These are phyloP conservation scores for Pelargonium citronellum DNA, from an alignment of 441 rosid species.

Conservation along the genomic window DNA sequence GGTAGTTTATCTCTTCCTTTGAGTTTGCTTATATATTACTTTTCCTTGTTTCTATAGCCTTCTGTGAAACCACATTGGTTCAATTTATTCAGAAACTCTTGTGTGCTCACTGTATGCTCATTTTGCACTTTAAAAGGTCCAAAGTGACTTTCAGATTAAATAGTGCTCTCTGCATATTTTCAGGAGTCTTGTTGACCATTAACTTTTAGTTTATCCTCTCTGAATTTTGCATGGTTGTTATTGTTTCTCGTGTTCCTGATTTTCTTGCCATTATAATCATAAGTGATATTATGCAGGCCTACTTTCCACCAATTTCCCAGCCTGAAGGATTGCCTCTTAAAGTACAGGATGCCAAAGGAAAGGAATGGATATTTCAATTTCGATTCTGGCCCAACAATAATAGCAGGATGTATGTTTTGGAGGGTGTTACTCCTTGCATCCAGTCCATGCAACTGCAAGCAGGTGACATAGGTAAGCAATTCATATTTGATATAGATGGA, in stretches of 20 bases:
- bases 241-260: too few relatives aligned
- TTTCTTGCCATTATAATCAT: too few relatives aligned
- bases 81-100: not conserved
- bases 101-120: not conserved
- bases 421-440: conserved; percentile 90
- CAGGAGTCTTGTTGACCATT: too few relatives aligned
- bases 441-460: conserved; percentile 94
- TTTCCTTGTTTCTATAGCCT: not conserved
- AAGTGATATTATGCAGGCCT: conserved; percentile 45
- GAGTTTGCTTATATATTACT: not conserved
- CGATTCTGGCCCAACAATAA: conserved; percentile 94
- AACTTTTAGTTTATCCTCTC: too few relatives aligned
- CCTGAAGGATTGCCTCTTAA: conserved; percentile 89
- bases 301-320: conserved; percentile 75
- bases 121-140: too few relatives aligned
- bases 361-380: conserved; percentile 91
- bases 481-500: conserved; percentile 10
- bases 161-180: too few relatives aligned
- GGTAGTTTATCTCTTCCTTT: not conserved
- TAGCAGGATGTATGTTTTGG: conserved; percentile 94
- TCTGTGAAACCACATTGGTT: not conserved
- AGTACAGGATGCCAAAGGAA: conserved; percentile 89
- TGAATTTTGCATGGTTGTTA: too few relatives aligned
- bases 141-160: too few relatives aligned
- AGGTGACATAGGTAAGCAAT: conserved; percentile 72